phyloP scores from a whole-genome alignment of 2,329 filamentous ascomycete species.

The Botryotinia calthae region DNA sequence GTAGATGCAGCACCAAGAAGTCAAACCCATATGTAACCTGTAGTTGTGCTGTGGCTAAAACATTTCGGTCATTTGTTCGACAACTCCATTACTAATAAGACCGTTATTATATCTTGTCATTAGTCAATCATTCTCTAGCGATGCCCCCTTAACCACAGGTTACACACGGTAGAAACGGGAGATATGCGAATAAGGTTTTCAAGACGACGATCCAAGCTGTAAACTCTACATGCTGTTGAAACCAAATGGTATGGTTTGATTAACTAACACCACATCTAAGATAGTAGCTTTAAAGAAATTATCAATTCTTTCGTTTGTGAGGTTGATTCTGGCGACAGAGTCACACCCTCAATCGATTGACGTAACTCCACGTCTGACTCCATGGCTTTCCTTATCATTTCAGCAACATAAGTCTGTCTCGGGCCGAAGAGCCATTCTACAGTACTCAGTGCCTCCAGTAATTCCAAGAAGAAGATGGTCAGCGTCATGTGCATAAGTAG shows the following conservation, averaged over 20 bases:
- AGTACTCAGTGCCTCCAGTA: slow-evolving; percentile 36
- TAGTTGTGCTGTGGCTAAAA: not conserved
- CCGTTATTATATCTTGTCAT: not conserved
- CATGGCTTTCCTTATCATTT: slow-evolving; percentile 33
- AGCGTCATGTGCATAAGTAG: slow-evolving; percentile 39
- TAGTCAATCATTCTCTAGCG: slow-evolving; percentile 3
- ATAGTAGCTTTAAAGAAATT: slow-evolving; percentile 7
- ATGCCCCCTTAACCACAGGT: slow-evolving; percentile 11
- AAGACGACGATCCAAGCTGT: not conserved
- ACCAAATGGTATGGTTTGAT: too few relatives aligned
- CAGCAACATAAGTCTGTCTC: slow-evolving; percentile 34
- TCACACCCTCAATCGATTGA: slow-evolving; percentile 35
- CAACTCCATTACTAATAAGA: not conserved
- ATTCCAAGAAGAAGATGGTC: slow-evolving; percentile 38
- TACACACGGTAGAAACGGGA: not conserved
- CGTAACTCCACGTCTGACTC: slow-evolving; percentile 31
- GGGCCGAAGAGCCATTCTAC: slow-evolving; percentile 29
- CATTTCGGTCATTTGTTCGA: not conserved
- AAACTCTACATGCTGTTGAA: not conserved
- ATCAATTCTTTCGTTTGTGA: slow-evolving; percentile 35
- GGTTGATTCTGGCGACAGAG: slow-evolving; percentile 28
- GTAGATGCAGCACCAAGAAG: not conserved
- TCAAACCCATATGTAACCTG: not conserved
- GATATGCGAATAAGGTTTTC: not conserved
- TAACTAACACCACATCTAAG: not conserved